phyloP scores from a whole-genome alignment of 768 basidiomycete species.

The Leccinum ochraceum region DNA sequence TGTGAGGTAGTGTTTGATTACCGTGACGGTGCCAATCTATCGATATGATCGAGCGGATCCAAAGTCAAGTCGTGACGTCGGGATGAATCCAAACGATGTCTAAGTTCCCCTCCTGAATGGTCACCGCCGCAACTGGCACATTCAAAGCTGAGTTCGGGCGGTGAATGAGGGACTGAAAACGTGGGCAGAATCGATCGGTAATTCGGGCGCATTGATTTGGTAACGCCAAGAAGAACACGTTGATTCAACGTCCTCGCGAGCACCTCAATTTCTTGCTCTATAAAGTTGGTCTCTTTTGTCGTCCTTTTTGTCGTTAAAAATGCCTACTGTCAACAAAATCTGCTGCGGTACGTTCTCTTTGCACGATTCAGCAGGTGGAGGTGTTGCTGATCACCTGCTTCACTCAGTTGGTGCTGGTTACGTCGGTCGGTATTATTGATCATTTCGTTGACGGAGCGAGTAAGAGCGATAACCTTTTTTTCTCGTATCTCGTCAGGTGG shows the following conservation, averaged over 20 bases:
- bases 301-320: not conserved
- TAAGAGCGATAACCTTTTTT: conserved; percentile 12
- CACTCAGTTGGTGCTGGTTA: conserved; percentile 83
- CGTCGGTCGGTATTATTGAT: conserved; percentile 62
- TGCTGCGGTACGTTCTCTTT: conserved; percentile 74
- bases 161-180: not conserved
- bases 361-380: not conserved
- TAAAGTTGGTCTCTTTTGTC: not conserved
- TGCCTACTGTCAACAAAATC: conserved; percentile 70
- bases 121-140: not conserved
- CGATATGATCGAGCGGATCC: not conserved
- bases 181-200: not conserved
- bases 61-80: not conserved
- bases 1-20: not conserved
- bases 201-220: not conserved
- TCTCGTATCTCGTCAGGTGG: conserved; percentile 58
- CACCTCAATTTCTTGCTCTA: not conserved
- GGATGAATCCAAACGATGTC: not conserved
- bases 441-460: not conserved
- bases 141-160: not conserved
- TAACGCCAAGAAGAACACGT: not conserved
- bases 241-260: not conserved
- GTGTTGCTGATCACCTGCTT: conserved; percentile 12
- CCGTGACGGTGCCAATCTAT: not conserved
- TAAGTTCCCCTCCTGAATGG: not conserved